A percentile compares a stretch with the other conserved stretches of the same genome.
Conservation (phyloP, 2,329 filamentous ascomycete species). For the Monilinia fructigena region DNA sequence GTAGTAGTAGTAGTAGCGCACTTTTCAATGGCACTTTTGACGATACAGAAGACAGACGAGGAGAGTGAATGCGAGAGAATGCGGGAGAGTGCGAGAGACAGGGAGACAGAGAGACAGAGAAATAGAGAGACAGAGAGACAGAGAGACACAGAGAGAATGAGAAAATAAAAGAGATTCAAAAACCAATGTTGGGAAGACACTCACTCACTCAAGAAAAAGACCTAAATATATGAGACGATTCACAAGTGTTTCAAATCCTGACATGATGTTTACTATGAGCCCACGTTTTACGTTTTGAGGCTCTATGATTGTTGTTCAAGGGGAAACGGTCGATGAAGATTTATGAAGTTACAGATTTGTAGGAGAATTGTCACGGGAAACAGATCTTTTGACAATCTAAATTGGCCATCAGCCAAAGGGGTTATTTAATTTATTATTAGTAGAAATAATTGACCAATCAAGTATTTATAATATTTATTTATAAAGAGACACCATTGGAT, state of each 20-base stretch:
- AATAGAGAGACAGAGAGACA: no score
- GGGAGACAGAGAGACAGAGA: no score
- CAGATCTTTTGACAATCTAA: slow-evolving; percentile 19
- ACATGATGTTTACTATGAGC: slow-evolving; percentile 4
- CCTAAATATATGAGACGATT: slow-evolving; percentile 9
- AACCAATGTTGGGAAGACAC: slow-evolving; percentile 9
- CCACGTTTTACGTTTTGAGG: slow-evolving; percentile 7
- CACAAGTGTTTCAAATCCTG: slow-evolving; percentile 12
- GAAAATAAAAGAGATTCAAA: neutral
- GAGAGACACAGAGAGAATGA: neutral
- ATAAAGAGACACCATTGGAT: neutral
- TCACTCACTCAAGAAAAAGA: neutral
- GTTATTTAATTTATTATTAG: no score
- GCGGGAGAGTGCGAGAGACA: no score
- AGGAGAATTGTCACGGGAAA: slow-evolving; percentile 17
- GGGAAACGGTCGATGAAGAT: slow-evolving; percentile 31
- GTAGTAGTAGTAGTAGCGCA: neutral
- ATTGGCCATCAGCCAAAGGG: neutral
- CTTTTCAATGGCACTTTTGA: neutral
- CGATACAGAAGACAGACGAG: neutral
- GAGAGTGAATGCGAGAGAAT: neutral
- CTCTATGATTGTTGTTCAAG: slow-evolving; percentile 38
- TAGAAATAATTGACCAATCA: neutral
- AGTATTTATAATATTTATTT: neutral
- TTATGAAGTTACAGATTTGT: slow-evolving; percentile 21